A percentile compares a stretch with the other conserved stretches of the same genome.
Evolutionary conservation across 2,329 filamentous ascomycete genomes (phyloP).

Genomic region (Arthrobotrys pseudoclavata): DNA sequence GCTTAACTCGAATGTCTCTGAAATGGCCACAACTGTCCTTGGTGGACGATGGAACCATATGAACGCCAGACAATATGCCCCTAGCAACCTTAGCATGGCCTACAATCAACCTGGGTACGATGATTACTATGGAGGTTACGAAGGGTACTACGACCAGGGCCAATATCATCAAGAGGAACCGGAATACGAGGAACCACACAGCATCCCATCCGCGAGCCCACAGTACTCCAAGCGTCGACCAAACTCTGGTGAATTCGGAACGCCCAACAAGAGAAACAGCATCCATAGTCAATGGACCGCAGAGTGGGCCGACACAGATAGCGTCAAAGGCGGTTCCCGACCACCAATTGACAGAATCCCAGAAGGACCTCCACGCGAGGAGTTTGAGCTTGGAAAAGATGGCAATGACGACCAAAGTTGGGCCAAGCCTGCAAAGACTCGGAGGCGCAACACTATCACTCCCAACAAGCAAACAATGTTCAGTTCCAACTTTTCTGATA

Average conservation of each 20-base stretch:
- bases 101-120: conserved; percentile 47
- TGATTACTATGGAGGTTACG: conserved; percentile 47
- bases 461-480: conserved; percentile 53
- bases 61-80: conserved; percentile 37
- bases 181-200: conserved; percentile 51
- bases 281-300: conserved; percentile 58
- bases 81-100: conserved; percentile 55
- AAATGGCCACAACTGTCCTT: conserved; percentile 51
- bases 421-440: conserved; percentile 56
- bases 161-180: conserved; percentile 45
- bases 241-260: conserved; percentile 47
- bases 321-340: conserved; percentile 46
- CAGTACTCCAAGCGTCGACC: conserved; percentile 54
- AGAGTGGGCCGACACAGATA: conserved; percentile 56
- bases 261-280: conserved; percentile 45
- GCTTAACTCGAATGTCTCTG: conserved; percentile 52
- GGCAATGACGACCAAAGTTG: conserved; percentile 59
- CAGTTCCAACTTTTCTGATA: conserved; percentile 58
- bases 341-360: conserved; percentile 47
- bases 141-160: conserved; percentile 50
- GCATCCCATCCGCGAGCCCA: conserved; percentile 56
- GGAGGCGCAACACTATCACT: conserved; percentile 56
- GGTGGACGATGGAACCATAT: conserved; percentile 42
- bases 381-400: conserved; percentile 56
- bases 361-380: conserved; percentile 42